Percentiles rank a stretch among this genome's conserved stretches.
phyloP scores from a whole-genome alignment of 225 moss, liverwort and hornwort genomes.

The Marchantia polymorpha region DNA sequence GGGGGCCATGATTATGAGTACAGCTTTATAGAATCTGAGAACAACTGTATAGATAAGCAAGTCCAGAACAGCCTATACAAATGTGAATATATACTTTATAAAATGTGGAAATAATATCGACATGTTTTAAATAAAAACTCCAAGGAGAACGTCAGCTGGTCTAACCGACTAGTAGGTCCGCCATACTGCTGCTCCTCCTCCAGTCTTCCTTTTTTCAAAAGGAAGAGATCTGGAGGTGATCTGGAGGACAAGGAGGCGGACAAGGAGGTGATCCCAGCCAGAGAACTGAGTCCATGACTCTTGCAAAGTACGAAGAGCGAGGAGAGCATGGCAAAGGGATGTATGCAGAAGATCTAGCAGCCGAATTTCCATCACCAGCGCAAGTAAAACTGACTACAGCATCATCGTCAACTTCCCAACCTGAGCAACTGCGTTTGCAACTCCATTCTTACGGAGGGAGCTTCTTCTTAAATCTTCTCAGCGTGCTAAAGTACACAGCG shows the following conservation, averaged over 20 bases:
- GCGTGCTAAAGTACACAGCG: too few relatives aligned
- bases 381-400: conserved; percentile 28
- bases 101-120: neutral
- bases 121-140: neutral
- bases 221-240: too few relatives aligned
- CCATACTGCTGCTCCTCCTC: too few relatives aligned
- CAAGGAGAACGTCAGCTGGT: neutral
- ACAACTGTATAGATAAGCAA: neutral
- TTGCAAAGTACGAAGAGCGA: neutral
- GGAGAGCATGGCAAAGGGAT: neutral
- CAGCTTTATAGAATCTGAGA: too few relatives aligned
- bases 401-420: conserved; percentile 34
- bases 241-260: too few relatives aligned
- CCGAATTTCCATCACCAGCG: conserved; percentile 29
- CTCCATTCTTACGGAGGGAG: neutral
- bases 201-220: neutral
- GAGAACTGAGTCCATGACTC: neutral
- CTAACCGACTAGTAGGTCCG: too few relatives aligned
- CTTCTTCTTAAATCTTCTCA: too few relatives aligned
- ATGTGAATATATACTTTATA: too few relatives aligned
- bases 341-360: neutral
- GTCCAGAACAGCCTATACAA: too few relatives aligned
- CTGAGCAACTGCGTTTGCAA: too few relatives aligned
- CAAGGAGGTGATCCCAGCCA: neutral
- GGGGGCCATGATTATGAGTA: too few relatives aligned